Percentiles rank a stretch among this genome's conserved stretches.
These are phyloP conservation scores for Lyophyllum semitale DNA, from an alignment of 768 basidiomycete genomes.

Conservation along the genomic window DNA sequence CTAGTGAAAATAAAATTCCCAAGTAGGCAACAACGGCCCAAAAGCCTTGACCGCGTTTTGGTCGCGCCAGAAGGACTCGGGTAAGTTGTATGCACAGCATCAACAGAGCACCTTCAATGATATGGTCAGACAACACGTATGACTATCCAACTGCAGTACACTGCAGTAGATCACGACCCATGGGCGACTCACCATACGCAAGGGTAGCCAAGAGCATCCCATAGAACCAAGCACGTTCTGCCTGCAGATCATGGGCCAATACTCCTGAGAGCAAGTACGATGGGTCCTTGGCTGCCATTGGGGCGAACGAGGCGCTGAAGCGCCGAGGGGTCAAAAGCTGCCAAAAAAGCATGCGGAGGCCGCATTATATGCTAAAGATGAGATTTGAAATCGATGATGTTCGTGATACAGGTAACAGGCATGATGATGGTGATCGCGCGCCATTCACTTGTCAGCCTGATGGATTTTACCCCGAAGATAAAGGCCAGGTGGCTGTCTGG, in stretches of 20 bases:
- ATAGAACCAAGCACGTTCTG: constrained; percentile 33
- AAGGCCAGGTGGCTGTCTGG: too few species aligned
- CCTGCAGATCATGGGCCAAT: constrained; percentile 1
- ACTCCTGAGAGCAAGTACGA: not conserved
- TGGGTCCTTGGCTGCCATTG: constrained; percentile 9
- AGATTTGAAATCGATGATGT: not conserved
- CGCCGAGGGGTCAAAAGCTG: constrained; percentile 17
- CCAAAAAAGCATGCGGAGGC: not conserved
- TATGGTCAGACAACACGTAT: not conserved
- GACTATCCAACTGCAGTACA: not conserved
- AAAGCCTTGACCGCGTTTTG: constrained; percentile 33
- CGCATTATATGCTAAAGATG: constrained; percentile 1
- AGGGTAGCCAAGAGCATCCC: constrained; percentile 33
- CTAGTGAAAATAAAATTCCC: constrained; percentile 29
- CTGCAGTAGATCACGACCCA: not conserved
- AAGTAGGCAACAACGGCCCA: constrained; percentile 37
- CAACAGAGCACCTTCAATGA: constrained; percentile 33
- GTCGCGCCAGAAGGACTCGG: constrained; percentile 35
- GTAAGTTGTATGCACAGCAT: constrained; percentile 41
- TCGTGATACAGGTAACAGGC: not conserved
- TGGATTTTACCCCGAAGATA: not conserved
- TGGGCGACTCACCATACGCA: constrained; percentile 31
- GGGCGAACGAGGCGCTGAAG: not conserved
- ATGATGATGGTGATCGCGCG: not conserved
- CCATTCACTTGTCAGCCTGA: not conserved